These are phyloP conservation scores for Diutina scorzettiae DNA, from an alignment of 1,139 yeast genomes.

Conservation along the genomic window DNA sequence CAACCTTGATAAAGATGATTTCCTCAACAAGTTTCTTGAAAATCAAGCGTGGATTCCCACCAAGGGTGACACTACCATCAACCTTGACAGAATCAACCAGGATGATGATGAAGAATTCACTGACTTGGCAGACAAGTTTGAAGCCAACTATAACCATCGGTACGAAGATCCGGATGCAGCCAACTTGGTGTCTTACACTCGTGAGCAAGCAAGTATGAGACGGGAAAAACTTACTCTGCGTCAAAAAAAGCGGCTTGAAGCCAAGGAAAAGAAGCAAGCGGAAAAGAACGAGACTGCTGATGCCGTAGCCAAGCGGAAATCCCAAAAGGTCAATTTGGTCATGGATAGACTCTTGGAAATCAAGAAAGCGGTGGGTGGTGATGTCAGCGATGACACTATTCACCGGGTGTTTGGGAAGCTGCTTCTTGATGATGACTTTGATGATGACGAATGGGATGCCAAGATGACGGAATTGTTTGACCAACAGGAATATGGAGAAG, in stretches of 20 bases:
- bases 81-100: slow-evolving; percentile 44
- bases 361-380: slow-evolving; percentile 76
- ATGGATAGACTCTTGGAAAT: slow-evolving; percentile 67
- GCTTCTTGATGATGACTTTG: slow-evolving; percentile 77
- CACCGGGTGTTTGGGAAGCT: slow-evolving; percentile 58
- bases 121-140: slow-evolving; percentile 83
- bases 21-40: slow-evolving; percentile 59
- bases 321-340: slow-evolving; percentile 63
- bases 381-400: slow-evolving; percentile 50
- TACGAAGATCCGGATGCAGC: slow-evolving; percentile 87
- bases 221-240: slow-evolving; percentile 66
- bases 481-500: slow-evolving; percentile 63
- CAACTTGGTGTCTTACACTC: slow-evolving; percentile 92
- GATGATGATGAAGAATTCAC: slow-evolving; percentile 84
- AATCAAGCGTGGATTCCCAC: slow-evolving; percentile 85
- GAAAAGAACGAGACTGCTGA: slow-evolving; percentile 47
- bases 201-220: slow-evolving; percentile 87
- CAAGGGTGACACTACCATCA: slow-evolving; percentile 38
- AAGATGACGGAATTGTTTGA: slow-evolving; percentile 78
- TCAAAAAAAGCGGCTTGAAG: slow-evolving; percentile 70
- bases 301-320: slow-evolving; percentile 60
- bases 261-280: slow-evolving; percentile 40
- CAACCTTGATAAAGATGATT: slow-evolving; percentile 46
- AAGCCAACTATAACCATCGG: slow-evolving; percentile 87
- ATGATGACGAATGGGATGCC: slow-evolving; percentile 84